Evolutionary conservation across 2,329 filamentous ascomycete species (phyloP), one percentile per base, ranked within the genome.

Genomic region (Arthrobotrys sphaeroides): DNA sequence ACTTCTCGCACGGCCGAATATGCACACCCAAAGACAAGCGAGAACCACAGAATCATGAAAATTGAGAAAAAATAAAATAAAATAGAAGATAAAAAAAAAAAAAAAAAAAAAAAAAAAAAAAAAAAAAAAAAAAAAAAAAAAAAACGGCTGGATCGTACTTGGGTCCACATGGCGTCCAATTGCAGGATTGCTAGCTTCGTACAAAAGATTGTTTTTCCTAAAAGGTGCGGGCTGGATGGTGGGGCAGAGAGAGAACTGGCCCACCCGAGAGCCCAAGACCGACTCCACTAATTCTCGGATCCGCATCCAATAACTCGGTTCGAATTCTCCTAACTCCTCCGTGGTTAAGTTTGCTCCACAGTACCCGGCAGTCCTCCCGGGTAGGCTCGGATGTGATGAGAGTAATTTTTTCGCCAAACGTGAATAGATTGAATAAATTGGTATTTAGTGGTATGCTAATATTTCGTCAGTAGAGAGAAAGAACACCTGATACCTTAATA

Each of bases 281-380:
- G 22, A 60, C 64, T 45, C 72, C 72, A 75, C 72, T 26, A 62
- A 28, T 53, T 40, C 55, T 69, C 64, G 64, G 72, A 69, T 69
- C 61, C 72, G 62, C 72, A 64, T 75, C 72, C 72, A 75, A 69
- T 69, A 75, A 68, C 55, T 75, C 64, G 72, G 72, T 75, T 75
- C 64, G 62, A 69, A 75, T 69, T 75, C 57, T 75, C 62, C 64
- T 69, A 64, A 69, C 45, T 57, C 40, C 64, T 75, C 72, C 72
- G 57, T 64, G 62, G 72, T 64, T 75, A 24, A 20, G 31, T n/a
- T 68, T 74, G 59, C 72, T 62, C 62, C 72, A 69, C 64, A 60
- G 26, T 42, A 18, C 45, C 57, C 67, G 53, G 49, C 49, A 24
- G 36, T 53, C 24, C 43, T 51, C 69, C 62, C 70, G 70, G 70